Base-by-base conservation (phyloP, 768 basidiomycete genomes). In the Leccinum broughii region DNA sequence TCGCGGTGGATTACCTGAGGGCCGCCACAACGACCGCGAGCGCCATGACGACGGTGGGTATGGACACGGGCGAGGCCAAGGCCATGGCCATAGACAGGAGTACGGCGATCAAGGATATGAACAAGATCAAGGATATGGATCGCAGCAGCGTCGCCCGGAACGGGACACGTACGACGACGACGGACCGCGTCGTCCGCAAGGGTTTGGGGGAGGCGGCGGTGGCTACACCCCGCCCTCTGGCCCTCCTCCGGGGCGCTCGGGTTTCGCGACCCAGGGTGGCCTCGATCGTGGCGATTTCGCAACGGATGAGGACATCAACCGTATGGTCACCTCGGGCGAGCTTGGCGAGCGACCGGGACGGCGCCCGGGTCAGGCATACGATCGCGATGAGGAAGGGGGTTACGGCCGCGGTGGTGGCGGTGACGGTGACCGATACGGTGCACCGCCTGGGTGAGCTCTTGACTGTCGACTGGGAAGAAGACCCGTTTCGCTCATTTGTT, bases 221-320 rank as follows among this genome's bases (percentile, higher is more conserved):
- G 41, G 34, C 14, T 56, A 48, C 10, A 37, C 17, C 6, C 55
- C 57, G 1, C 70, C 62, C 3, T 24, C 24, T 24, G 24, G 24
- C 24, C 24, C 24, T 24, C 24, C 24, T 24, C 24, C 24, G 24
- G 24, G 24, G 24, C 24, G 24, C 24, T 24, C 24, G 24, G 65
- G 1, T 26, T n/a, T 51, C 9, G 22, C 14, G 4, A 56, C 62
- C 32, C 64, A 17, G 14, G 64, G 66, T 4, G 71, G 64, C 6
- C 54, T 70, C 17, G 63, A 60, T 50, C 66, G 62, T 1, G 58
- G 50, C n/a, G 71, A 72, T 65, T 74, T 74, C 51, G 71, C 67
- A 54, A 62, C 71, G 51, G 71, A 72, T 62, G 68, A 50, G 4
- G 71, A 72, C 1, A 65, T 72, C 35, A 20, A 60, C 7, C 61